Evolutionary conservation across 73 alveolate species (phyloP).

Genomic region (Paramecium pentaurelia): DNA sequence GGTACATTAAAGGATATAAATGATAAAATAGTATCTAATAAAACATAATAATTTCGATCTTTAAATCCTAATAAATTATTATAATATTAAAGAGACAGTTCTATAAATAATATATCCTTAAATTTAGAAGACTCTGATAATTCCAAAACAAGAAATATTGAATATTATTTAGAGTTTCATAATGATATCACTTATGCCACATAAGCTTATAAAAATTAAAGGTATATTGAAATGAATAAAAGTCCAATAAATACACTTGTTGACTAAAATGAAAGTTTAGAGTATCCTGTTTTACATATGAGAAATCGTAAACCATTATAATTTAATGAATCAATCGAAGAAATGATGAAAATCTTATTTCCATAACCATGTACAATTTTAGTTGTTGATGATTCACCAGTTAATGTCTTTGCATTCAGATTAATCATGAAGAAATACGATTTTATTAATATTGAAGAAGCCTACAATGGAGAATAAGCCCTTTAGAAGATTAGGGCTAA

Average conservation of each 20-base stretch:
- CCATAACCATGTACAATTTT: not conserved
- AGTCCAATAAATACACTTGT: not conserved
- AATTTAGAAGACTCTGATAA: not conserved
- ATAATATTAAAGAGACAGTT: not conserved
- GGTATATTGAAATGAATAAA: not conserved
- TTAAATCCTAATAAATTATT: not conserved
- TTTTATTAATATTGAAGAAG: not conserved
- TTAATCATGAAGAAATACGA: not conserved
- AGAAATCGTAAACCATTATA: not conserved
- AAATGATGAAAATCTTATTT: not conserved
- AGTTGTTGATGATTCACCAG: conserved; percentile 14
- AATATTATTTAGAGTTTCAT: not conserved
- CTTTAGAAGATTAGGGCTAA: not conserved
- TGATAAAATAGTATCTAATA: not conserved
- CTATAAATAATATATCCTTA: not conserved
- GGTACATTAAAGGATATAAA: not conserved
- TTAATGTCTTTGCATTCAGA: not conserved
- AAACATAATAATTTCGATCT: not conserved
- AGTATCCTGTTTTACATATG: not conserved
- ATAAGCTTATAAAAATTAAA: not conserved
- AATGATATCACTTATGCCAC: not conserved
- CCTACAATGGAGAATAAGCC: not conserved
- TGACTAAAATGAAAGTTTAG: not conserved
- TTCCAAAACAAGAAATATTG: not conserved
- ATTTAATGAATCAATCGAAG: not conserved